A percentile compares a stretch with the other conserved stretches of the same genome.
These are phyloP conservation scores for Diddensiella caesifluorescens DNA, from an alignment of 805 yeast genomes.

Conservation along the genomic window DNA sequence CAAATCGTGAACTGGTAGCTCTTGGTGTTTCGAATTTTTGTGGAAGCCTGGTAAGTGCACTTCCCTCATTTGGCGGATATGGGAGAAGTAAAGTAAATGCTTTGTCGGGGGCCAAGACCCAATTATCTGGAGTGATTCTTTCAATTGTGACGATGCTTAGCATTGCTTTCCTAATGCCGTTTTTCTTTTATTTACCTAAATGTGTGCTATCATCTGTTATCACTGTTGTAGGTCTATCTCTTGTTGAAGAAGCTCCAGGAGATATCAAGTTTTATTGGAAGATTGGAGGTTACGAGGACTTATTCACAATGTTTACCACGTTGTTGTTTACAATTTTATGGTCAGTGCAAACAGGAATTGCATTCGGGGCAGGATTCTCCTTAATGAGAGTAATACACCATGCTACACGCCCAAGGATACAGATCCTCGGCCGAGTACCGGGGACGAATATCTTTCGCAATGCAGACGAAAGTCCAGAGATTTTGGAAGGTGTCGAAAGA, in stretches of 20 bases:
- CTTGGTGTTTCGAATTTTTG: slow-evolving; percentile 69
- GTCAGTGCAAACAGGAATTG: slow-evolving; percentile 86
- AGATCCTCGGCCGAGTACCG: slow-evolving; percentile 66
- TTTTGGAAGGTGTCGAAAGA: slow-evolving; percentile 52
- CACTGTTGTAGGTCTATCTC: slow-evolving; percentile 66
- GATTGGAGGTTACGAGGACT: slow-evolving; percentile 72
- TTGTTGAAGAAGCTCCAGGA: slow-evolving; percentile 78
- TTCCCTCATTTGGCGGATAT: slow-evolving; percentile 94
- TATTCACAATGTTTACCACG: slow-evolving; percentile 63
- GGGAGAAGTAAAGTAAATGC: slow-evolving; percentile 90
- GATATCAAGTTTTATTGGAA: slow-evolving; percentile 69
- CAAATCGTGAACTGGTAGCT: slow-evolving; percentile 88
- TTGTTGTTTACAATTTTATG: slow-evolving; percentile 57
- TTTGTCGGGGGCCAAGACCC: slow-evolving; percentile 80
- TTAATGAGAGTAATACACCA: slow-evolving; percentile 73
- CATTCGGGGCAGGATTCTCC: slow-evolving; percentile 79
- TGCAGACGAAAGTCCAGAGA: slow-evolving; percentile 54
- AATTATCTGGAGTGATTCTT: slow-evolving; percentile 77
- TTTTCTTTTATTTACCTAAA: slow-evolving; percentile 67
- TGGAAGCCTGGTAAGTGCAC: slow-evolving; percentile 51
- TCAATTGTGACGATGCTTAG: slow-evolving; percentile 69
- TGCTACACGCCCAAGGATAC: slow-evolving; percentile 77
- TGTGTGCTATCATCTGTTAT: slow-evolving; percentile 79
- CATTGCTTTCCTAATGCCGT: slow-evolving; percentile 52
- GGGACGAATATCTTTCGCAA: slow-evolving; percentile 60